Conservation (phyloP, 805 yeast species). For the Cyberlindnera bimundalis region DNA sequence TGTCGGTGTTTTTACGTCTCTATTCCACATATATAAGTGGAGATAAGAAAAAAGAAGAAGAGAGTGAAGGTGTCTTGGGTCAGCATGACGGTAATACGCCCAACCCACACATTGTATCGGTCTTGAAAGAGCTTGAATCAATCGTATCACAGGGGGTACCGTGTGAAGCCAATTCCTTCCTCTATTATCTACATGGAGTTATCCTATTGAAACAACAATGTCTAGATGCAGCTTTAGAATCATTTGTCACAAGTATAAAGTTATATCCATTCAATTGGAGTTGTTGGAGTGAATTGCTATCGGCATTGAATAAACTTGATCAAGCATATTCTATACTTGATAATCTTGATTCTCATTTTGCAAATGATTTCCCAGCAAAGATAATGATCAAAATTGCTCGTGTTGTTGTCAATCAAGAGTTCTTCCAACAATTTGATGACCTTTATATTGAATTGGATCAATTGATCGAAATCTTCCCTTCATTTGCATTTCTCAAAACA, state of each 20-base stretch:
- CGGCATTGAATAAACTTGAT: conserved; percentile 57
- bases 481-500: conserved; percentile 66
- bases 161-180: conserved; percentile 44
- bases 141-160: conserved; percentile 22
- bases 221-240: conserved; percentile 54
- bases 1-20: conserved; percentile 56
- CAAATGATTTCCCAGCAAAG: conserved; percentile 13
- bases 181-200: conserved; percentile 71
- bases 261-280: conserved; percentile 88
- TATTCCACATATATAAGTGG: conserved; percentile 73
- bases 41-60: conserved; percentile 72
- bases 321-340: conserved; percentile 42
- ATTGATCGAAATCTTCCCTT: conserved; percentile 59
- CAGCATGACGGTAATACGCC: conserved; percentile 32
- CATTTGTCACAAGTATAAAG: conserved; percentile 57
- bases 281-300: conserved; percentile 79
- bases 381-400: conserved; percentile 21
- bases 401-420: conserved; percentile 52
- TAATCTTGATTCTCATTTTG: conserved; percentile 20
- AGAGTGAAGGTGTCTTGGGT: conserved; percentile 60
- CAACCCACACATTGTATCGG: conserved; percentile 30
- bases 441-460: conserved; percentile 47
- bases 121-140: conserved; percentile 44
- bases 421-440: conserved; percentile 63
- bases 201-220: conserved; percentile 62